These are phyloP conservation scores for Plantago major DNA, from an alignment of 257 asterid genomes.

Conservation along the genomic window DNA sequence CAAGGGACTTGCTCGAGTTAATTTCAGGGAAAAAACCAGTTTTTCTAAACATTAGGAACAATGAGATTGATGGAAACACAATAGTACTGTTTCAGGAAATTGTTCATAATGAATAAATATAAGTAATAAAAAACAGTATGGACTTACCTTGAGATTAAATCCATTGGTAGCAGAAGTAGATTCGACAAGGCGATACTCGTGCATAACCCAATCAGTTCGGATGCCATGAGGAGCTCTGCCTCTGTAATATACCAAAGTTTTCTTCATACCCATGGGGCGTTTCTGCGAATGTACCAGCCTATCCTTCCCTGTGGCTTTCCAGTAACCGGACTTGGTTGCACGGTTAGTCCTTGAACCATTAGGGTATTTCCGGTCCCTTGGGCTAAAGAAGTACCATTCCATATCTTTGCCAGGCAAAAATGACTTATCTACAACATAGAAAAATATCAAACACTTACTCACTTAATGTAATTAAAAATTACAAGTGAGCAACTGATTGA, in stretches of 20 bases:
- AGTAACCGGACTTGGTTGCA: slow-evolving; percentile 67
- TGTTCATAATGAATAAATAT: background rate
- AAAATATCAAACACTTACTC: background rate
- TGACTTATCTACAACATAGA: slow-evolving; percentile 42
- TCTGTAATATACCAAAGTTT: slow-evolving; percentile 63
- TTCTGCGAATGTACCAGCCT: slow-evolving; percentile 49
- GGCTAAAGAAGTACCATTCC: slow-evolving; percentile 77
- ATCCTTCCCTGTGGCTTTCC: slow-evolving; percentile 83
- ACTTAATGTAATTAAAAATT: background rate
- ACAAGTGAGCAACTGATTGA: background rate
- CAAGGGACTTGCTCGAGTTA: too few species aligned
- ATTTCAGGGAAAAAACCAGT: too few species aligned
- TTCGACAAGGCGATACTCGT: slow-evolving; percentile 55
- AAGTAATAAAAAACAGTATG: background rate
- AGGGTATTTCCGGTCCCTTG: slow-evolving; percentile 68
- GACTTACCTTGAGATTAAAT: slow-evolving; percentile 36
- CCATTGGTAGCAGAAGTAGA: slow-evolving; percentile 17
- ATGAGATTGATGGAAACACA: background rate
- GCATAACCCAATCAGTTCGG: slow-evolving; percentile 69
- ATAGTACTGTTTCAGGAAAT: background rate
- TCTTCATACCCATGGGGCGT: slow-evolving; percentile 67
- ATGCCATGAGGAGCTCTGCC: slow-evolving; percentile 76
- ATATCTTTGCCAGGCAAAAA: slow-evolving; percentile 68
- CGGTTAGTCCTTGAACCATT: slow-evolving; percentile 73
- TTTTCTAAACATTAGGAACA: background rate